Evolutionary conservation across 306 rosid species (phyloP).

Genomic region (Prunus campanulata): DNA sequence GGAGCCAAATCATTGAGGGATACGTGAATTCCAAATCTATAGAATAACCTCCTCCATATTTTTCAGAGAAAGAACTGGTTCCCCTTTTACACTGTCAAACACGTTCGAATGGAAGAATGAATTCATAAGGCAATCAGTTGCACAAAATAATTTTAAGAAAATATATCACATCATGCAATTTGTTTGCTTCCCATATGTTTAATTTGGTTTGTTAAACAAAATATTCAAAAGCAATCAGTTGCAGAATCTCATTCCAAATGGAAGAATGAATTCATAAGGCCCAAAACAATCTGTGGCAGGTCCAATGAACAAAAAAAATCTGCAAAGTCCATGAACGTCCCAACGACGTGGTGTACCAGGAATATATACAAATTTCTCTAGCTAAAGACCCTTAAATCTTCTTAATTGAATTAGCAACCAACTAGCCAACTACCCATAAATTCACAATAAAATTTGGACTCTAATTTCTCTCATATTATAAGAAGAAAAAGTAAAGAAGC

Average conservation of each 20-base stretch:
- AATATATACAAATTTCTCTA: too few relatives aligned
- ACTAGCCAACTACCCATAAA: not conserved
- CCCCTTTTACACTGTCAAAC: not conserved
- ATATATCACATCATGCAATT: not conserved
- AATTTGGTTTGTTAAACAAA: not conserved
- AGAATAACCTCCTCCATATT: too few relatives aligned
- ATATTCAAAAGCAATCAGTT: not conserved
- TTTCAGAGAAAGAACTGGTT: not conserved
- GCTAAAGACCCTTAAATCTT: not conserved
- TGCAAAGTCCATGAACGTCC: not conserved
- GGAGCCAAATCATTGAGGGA: too few relatives aligned
- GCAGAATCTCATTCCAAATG: not conserved
- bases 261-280: not conserved
- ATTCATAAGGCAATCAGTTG: slow-evolving; percentile 15
- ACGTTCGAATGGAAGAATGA: not conserved
- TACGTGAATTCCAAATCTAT: too few relatives aligned
- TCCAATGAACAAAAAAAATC: not conserved
- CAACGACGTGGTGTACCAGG: too few relatives aligned
- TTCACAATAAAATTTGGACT: not conserved
- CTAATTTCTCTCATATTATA: not conserved
- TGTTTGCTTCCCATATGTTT: not conserved
- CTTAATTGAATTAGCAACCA: not conserved
- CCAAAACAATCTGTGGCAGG: not conserved
- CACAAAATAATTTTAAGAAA: too few relatives aligned
- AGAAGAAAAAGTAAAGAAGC: not conserved